Base-by-base conservation (phyloP, 768 basidiomycete genomes). In the Daedaleopsis nitida region DNA sequence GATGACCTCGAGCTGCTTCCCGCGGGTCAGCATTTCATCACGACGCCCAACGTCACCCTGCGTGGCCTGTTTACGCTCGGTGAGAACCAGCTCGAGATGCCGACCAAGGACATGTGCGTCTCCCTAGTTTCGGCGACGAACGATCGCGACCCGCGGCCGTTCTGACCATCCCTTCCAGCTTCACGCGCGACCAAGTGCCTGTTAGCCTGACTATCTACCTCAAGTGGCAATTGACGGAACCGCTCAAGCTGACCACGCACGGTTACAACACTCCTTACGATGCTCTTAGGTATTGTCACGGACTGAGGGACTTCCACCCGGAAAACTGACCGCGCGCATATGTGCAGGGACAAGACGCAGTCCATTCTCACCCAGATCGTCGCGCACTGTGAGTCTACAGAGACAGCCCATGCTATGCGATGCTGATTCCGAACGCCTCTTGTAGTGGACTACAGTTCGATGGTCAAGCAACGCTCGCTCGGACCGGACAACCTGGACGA, bases 321-420 rank as follows among this genome's bases (percentile, higher is more conserved):
- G 52, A 48, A 34, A n/a, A 1, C 47, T 32, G 7, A 23, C 35
- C 49, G 27, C 23, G 27, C 17, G 43, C 45, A 8, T 35, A 6
- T 21, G 3, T 64, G 32, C 52, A 69, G 78, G 50, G 92, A 94
- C 74, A 94, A 94, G 77, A 89, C 91, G 0, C 92, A 93, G 73
- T 91, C 89, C 0, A 92, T 94, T 61, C 73, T 94, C 55, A 94
- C 91, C 0, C 92, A 93, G 73, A 92, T 94, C 37, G 89, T 93
- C 19, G 86, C 91, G 6, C 91, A 93, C 70, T 77, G 89, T 73
- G 79, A 76, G 75, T 80, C 77, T 59, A 81, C 27, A 32, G 3
- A 32, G 27, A 75, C 37, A 74, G 79, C 2, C 79, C 79, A 5
- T 23, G 12, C 17, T 1, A 21, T 47, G 19, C 19, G n/a, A 21